phyloP scores from a whole-genome alignment of 2,329 filamentous ascomycete species.

The Macroventuria anomochaeta region DNA sequence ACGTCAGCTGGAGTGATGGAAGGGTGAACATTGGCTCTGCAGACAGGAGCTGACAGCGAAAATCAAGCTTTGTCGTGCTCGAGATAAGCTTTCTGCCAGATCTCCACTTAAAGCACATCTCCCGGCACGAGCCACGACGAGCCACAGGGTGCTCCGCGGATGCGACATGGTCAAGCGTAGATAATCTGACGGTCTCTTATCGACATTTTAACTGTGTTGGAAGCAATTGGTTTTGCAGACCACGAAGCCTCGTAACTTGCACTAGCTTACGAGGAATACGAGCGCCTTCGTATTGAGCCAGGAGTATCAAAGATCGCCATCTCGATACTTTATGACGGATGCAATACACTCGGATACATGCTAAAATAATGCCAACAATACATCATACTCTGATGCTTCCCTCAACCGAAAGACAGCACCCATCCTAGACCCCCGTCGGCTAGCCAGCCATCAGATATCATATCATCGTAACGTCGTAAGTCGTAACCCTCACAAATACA shows the following conservation, averaged over 20 bases:
- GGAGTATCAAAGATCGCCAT: too few relatives aligned
- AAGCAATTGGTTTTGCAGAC: too few relatives aligned
- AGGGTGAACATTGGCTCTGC: neutral
- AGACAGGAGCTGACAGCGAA: neutral
- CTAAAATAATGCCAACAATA: too few relatives aligned
- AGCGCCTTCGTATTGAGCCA: too few relatives aligned
- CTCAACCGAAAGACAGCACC: too few relatives aligned
- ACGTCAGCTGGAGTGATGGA: too few relatives aligned
- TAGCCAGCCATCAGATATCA: neutral
- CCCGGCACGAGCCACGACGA: conserved; percentile 7
- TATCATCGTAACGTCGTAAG: neutral
- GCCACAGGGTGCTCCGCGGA: conserved; percentile 1
- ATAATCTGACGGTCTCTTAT: neutral
- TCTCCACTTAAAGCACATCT: conserved; percentile 10
- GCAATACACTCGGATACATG: too few relatives aligned
- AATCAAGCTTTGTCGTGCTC: conserved; percentile 9
- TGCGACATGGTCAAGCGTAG: neutral
- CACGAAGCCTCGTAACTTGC: too few relatives aligned
- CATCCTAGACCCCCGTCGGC: neutral
- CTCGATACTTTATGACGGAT: too few relatives aligned
- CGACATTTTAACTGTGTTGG: too few relatives aligned
- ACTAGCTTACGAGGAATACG: too few relatives aligned
- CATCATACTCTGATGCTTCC: too few relatives aligned
- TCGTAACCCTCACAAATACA: neutral
- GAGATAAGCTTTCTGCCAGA: conserved; percentile 19